phyloP scores from a whole-genome alignment of 106 monocot species.

The Vanilla planifolia region DNA sequence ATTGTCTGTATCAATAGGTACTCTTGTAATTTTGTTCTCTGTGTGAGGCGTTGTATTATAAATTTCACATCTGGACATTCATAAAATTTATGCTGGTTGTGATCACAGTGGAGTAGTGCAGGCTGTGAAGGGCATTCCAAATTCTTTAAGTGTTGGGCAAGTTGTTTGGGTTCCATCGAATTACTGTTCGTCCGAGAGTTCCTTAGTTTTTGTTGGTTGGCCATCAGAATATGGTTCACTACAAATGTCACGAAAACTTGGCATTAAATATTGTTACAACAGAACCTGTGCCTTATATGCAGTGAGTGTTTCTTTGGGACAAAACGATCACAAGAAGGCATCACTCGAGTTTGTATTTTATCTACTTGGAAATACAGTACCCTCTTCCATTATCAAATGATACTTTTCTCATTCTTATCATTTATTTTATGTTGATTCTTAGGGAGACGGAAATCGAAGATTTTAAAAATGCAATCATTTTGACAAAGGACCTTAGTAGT shows the following conservation, averaged over 20 bases:
- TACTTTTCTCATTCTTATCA: conserved; percentile 1
- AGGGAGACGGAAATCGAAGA: conserved; percentile 23
- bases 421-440: conserved; percentile 16
- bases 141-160: conserved; percentile 74
- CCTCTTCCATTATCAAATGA: neutral
- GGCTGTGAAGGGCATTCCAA: conserved; percentile 59
- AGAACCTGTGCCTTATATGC: conserved; percentile 85
- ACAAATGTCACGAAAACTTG: conserved; percentile 66
- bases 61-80: too few relatives aligned
- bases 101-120: conserved; percentile 67
- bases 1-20: conserved; percentile 65
- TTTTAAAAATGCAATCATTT: conserved; percentile 22
- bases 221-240: conserved; percentile 51
- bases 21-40: neutral
- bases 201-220: conserved; percentile 97
- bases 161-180: conserved; percentile 86
- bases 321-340: conserved; percentile 10
- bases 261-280: conserved; percentile 95
- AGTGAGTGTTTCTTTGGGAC: conserved; percentile 36
- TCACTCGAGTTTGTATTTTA: conserved; percentile 29
- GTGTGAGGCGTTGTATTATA: neutral
- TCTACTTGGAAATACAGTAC: neutral
- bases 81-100: conserved; percentile 4
- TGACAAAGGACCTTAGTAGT: conserved; percentile 65
- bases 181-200: conserved; percentile 18